Percentiles rank a stretch among this genome's conserved stretches.
Evolutionary conservation across 1,139 yeast genomes (phyloP).

Genomic region (Geotrichum citri-aurantii): DNA sequence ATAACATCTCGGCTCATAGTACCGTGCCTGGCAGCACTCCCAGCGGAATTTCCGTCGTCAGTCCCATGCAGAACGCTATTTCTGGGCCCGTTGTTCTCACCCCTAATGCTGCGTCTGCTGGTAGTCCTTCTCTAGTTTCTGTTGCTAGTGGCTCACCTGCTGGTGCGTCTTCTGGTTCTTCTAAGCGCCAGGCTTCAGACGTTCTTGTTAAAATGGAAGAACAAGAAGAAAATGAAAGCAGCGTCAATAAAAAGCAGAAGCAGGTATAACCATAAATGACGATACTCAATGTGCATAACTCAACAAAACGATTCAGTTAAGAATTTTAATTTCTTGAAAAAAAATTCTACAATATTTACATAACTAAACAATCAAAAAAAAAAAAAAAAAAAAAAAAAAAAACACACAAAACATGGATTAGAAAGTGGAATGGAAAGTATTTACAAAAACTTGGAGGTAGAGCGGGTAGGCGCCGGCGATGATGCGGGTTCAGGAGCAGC

Average conservation of each 20-base stretch:
- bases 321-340: not conserved
- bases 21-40: too few species aligned
- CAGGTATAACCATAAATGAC: not conserved
- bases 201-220: not conserved
- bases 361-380: too few species aligned
- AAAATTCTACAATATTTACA: too few species aligned
- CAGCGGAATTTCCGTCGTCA: not conserved
- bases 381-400: not conserved
- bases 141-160: not conserved
- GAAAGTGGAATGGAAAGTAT: not conserved
- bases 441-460: constrained; percentile 6
- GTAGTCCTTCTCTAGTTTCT: not conserved
- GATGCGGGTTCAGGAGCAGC: not conserved
- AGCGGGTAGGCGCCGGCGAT: not conserved
- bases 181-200: not conserved
- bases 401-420: not conserved
- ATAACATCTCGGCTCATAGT: too few species aligned
- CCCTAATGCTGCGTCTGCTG: not conserved
- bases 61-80: not conserved
- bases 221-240: not conserved
- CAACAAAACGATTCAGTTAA: not conserved
- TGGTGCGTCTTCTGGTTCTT: not conserved
- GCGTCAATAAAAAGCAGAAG: not conserved
- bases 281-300: not conserved
- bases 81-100: not conserved